These are phyloP conservation scores for Arthrobotrys pseudoclavata DNA, from an alignment of 2,329 filamentous ascomycete species.

Conservation along the genomic window DNA sequence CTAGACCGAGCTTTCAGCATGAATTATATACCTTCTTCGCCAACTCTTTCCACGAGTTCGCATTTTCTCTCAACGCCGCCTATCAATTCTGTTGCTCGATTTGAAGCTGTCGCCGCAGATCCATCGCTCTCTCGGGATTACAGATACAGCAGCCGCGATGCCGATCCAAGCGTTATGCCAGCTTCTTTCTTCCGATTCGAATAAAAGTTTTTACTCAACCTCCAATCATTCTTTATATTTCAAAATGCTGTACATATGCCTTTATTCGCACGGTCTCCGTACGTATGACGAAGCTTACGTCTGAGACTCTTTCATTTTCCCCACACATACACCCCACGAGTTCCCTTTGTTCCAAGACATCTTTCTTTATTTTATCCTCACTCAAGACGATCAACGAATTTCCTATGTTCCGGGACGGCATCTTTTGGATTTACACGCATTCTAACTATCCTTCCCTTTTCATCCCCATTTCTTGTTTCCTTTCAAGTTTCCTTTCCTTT, in stretches of 20 bases:
- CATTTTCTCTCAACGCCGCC: conserved; percentile 35
- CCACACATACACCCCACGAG: conserved; percentile 26
- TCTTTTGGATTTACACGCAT: conserved; percentile 39
- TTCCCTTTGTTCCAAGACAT: conserved; percentile 34
- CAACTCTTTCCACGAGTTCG: conserved; percentile 24
- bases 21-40: conserved; percentile 59
- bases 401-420: conserved; percentile 53
- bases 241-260: conserved; percentile 14
- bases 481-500: conserved; percentile 4
- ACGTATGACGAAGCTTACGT: conserved; percentile 26
- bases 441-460: conserved; percentile 19
- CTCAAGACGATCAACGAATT: conserved; percentile 39
- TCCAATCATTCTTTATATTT: neutral
- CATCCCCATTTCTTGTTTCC: conserved; percentile 1
- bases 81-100: conserved; percentile 53
- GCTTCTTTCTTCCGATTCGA: conserved; percentile 55
- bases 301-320: neutral
- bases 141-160: conserved; percentile 30
- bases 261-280: conserved; percentile 23
- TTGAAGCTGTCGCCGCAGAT: conserved; percentile 50
- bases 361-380: neutral
- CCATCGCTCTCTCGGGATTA: conserved; percentile 24
- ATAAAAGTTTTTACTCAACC: conserved; percentile 19
- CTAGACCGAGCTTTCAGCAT: conserved; percentile 59
- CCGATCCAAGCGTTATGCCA: conserved; percentile 58